These are phyloP conservation scores for Paecilomyces fulvus DNA, from an alignment of 2,329 filamentous ascomycete genomes.

Conservation along the genomic window DNA sequence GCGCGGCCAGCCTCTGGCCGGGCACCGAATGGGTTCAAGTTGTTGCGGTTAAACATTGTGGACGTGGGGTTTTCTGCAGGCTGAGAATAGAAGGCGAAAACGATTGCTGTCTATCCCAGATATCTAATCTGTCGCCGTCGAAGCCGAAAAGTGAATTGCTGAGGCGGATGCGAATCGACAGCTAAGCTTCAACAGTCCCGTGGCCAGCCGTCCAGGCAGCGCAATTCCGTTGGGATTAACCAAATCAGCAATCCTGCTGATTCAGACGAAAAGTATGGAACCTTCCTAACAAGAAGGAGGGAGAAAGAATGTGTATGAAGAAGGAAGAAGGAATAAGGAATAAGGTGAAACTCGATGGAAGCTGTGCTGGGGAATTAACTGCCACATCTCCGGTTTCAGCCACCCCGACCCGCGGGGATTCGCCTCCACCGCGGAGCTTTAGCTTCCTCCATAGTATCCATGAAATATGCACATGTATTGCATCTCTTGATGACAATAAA, in stretches of 20 bases:
- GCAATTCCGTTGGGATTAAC: background rate
- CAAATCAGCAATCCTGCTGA: background rate
- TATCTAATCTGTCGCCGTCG: background rate
- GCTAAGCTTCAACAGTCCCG: background rate
- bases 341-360: background rate
- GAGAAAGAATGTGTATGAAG: background rate
- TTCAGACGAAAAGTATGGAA: background rate
- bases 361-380: background rate
- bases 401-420: slow-evolving; percentile 11
- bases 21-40: slow-evolving; percentile 37
- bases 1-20: slow-evolving; percentile 34
- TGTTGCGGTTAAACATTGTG: slow-evolving; percentile 50
- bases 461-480: background rate
- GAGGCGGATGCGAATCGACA: background rate
- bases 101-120: background rate
- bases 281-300: background rate
- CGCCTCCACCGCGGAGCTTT: slow-evolving; percentile 2
- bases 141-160: background rate
- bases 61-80: background rate
- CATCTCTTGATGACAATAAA: background rate
- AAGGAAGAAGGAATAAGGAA: background rate
- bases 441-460: background rate
- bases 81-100: background rate
- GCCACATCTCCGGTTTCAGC: slow-evolving; percentile 3
- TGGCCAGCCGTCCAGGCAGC: background rate